These are phyloP conservation scores for Cicer chorassanicum DNA, from an alignment of 306 rosid species.

Conservation along the genomic window DNA sequence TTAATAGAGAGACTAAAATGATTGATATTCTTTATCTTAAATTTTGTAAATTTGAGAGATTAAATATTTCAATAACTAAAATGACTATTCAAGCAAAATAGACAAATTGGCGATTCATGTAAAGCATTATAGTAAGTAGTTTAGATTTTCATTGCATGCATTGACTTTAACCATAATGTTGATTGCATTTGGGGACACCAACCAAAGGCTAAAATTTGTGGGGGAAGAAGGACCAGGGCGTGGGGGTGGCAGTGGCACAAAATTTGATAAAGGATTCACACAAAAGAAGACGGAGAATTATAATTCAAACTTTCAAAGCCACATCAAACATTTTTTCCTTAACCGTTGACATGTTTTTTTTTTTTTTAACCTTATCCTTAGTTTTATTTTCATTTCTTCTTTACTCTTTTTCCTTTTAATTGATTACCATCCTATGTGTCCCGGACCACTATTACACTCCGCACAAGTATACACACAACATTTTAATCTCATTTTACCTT, in stretches of 20 bases:
- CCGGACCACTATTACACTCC: slow-evolving; percentile 88
- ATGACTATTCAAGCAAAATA: no score
- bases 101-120: not conserved
- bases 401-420: slow-evolving; percentile 56
- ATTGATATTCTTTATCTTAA: no score
- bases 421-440: slow-evolving; percentile 52
- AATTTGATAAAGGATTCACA: slow-evolving; percentile 78
- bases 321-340: slow-evolving; percentile 54
- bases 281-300: slow-evolving; percentile 57
- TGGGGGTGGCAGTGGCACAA: slow-evolving; percentile 54
- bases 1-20: no score
- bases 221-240: slow-evolving; percentile 38
- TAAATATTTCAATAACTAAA: no score
- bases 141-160: not conserved
- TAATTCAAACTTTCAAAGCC: slow-evolving; percentile 58
- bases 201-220: slow-evolving; percentile 54
- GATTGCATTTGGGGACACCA: slow-evolving; percentile 43
- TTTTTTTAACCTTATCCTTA: slow-evolving; percentile 15
- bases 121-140: not conserved
- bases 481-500: slow-evolving; percentile 62
- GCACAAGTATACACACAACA: slow-evolving; percentile 64
- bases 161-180: slow-evolving; percentile 5
- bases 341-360: slow-evolving; percentile 82
- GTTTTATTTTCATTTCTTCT: slow-evolving; percentile 48
- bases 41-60: no score